Percentiles rank a stretch among this genome's conserved stretches.
These are phyloP conservation scores for Trebouxia gelatinosa DNA, from an alignment of 163 green algal species.

Conservation along the genomic window DNA sequence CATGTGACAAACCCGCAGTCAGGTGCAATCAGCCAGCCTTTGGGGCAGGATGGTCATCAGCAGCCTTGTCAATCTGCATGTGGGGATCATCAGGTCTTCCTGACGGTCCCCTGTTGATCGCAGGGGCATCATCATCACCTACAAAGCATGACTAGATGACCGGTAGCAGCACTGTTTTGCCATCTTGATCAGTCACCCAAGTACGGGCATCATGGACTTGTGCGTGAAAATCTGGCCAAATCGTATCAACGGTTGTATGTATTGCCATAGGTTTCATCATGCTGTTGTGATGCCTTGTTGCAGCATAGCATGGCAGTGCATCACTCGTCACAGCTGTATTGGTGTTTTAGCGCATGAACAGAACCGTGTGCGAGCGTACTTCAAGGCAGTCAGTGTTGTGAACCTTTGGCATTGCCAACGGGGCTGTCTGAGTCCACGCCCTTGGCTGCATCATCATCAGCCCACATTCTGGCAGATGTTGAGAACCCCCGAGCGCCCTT, in stretches of 20 bases:
- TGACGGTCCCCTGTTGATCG: slow-evolving; percentile 4
- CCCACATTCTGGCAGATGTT: not conserved
- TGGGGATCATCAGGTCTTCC: slow-evolving; percentile 16
- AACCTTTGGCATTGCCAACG: slow-evolving; percentile 20
- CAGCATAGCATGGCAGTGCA: not conserved
- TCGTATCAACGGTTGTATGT: no score
- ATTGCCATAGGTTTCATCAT: not conserved
- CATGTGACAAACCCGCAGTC: no score
- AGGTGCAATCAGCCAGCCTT: slow-evolving; percentile 19
- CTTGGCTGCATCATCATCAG: not conserved
- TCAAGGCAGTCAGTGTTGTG: not conserved
- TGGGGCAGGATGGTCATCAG: slow-evolving; percentile 7
- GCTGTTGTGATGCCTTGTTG: not conserved
- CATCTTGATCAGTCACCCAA: no score
- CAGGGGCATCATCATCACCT: not conserved
- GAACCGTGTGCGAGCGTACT: no score
- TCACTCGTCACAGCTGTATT: not conserved
- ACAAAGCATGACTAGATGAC: not conserved
- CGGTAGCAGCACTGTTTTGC: no score
- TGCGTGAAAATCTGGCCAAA: no score
- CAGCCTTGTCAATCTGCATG: slow-evolving; percentile 14
- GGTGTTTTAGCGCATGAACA: no score
- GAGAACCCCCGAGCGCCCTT: not conserved
- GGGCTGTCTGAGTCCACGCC: not conserved
- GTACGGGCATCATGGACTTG: not conserved